phyloP scores from a whole-genome alignment of 2,329 filamentous ascomycete species.

The Aaosphaeria pasadenensis region DNA sequence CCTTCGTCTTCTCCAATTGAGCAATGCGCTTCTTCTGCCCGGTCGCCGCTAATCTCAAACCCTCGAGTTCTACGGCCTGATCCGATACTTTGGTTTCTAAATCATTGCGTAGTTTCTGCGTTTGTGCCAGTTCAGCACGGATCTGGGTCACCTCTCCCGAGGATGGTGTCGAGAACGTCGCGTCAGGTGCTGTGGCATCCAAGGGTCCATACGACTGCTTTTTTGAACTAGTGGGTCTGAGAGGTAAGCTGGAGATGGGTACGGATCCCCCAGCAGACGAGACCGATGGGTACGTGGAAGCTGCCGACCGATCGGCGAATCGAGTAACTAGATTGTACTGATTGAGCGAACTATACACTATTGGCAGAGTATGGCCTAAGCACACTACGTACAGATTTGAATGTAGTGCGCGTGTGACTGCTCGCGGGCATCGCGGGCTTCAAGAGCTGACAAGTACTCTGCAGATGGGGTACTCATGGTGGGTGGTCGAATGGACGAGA shows the following conservation, averaged over 20 bases:
- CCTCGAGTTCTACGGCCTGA: constrained; percentile 62
- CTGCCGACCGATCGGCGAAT: constrained; percentile 45
- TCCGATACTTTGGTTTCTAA: constrained; percentile 62
- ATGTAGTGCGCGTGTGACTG: constrained; percentile 66
- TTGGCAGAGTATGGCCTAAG: too few relatives aligned
- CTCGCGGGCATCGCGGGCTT: constrained; percentile 68
- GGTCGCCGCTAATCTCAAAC: constrained; percentile 58
- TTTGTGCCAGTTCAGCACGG: constrained; percentile 67
- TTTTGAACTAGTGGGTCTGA: constrained; percentile 6
- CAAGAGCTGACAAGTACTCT: constrained; percentile 74
- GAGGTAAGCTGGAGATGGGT: too few relatives aligned
- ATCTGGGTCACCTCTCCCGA: constrained; percentile 21
- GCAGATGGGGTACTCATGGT: constrained; percentile 71
- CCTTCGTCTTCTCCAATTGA: constrained; percentile 61
- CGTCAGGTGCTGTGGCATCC: too few relatives aligned
- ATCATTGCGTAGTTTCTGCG: constrained; percentile 69
- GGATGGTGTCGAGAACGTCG: too few relatives aligned
- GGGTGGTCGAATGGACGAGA: constrained; percentile 9
- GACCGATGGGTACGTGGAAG: constrained; percentile 9
- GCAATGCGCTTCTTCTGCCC: constrained; percentile 61
- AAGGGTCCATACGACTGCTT: constrained; percentile 6
- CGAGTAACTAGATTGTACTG: constrained; percentile 35
- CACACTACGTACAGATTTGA: constrained; percentile 64
- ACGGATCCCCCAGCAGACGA: too few relatives aligned
- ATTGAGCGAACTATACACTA: too few relatives aligned